Evolutionary conservation across 257 asterid genomes (phyloP).

Genomic region (Solanum appendiculatum): DNA sequence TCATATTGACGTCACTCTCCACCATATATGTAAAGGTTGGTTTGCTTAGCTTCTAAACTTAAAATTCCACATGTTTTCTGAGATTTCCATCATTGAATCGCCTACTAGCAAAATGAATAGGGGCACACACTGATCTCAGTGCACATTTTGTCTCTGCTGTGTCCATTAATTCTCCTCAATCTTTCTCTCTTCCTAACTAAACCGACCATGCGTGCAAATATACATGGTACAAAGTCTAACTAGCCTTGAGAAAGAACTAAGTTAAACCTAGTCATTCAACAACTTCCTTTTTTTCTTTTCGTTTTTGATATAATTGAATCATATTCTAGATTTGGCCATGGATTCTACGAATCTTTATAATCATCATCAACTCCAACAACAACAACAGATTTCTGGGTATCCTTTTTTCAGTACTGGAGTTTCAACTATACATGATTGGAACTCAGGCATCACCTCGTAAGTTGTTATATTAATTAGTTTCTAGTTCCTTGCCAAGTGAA

Average conservation of each 20-base stretch:
- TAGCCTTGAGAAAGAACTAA: neutral
- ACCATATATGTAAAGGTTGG: neutral
- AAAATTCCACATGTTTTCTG: neutral
- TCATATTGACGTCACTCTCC: neutral
- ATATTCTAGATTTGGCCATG: slow-evolving; percentile 4
- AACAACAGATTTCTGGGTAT: slow-evolving; percentile 3
- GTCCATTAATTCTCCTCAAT: neutral
- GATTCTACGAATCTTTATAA: slow-evolving; percentile 20
- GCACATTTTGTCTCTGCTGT: neutral
- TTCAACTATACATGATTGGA: slow-evolving; percentile 8
- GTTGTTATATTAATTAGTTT: neutral
- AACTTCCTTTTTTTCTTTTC: neutral
- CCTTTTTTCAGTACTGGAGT: neutral
- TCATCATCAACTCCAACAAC: slow-evolving; percentile 5
- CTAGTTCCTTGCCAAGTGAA: neutral
- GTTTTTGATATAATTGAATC: neutral
- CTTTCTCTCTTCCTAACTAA: neutral
- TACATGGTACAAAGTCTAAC: neutral
- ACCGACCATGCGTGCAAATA: neutral
- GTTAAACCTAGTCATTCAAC: neutral
- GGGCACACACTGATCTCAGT: neutral
- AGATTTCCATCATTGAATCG: neutral
- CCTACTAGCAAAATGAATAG: neutral
- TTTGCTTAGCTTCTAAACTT: neutral
- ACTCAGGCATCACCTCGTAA: slow-evolving; percentile 10